Percentiles rank a stretch among this genome's conserved stretches.
Conservation (phyloP, 306 rosid species). For the Arachis hypogaea region DNA sequence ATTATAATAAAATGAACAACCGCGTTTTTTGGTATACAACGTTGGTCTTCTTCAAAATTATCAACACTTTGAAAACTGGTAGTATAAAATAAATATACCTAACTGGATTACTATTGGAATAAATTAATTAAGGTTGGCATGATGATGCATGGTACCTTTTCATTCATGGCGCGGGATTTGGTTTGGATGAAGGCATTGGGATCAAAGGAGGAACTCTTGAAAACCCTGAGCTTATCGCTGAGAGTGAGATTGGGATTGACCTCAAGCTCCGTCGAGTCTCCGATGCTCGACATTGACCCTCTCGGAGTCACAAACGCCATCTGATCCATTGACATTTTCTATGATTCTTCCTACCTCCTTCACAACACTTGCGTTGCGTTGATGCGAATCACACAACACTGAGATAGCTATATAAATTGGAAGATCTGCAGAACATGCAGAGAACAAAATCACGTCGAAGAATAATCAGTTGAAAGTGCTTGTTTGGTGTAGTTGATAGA, state of each 20-base stretch:
- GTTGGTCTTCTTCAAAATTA: too few relatives aligned
- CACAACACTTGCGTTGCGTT: background rate
- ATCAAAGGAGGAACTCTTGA: conserved; percentile 69
- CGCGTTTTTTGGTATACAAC: too few relatives aligned
- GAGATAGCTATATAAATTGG: background rate
- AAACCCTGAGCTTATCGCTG: conserved; percentile 67
- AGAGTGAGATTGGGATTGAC: conserved; percentile 58
- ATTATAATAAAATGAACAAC: too few relatives aligned
- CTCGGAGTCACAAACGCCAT: conserved; percentile 43
- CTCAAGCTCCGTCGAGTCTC: conserved; percentile 60
- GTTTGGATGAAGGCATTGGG: conserved; percentile 64
- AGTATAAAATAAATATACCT: too few relatives aligned
- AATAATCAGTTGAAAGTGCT: too few relatives aligned
- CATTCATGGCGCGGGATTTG: conserved; percentile 78
- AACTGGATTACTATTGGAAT: too few relatives aligned
- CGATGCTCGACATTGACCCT: conserved; percentile 60
- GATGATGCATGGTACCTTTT: conserved; percentile 54
- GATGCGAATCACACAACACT: background rate
- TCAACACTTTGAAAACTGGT: too few relatives aligned
- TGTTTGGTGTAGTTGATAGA: too few relatives aligned
- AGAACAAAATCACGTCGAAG: background rate
- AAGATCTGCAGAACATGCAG: background rate
- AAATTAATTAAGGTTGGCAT: too few relatives aligned
- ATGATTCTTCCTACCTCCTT: background rate
- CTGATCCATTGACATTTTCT: conserved; percentile 46